Percentiles rank a stretch among this genome's conserved stretches.
phyloP scores from a whole-genome alignment of 2,329 filamentous ascomycete species.

The Furcasterigmium sp. region DNA sequence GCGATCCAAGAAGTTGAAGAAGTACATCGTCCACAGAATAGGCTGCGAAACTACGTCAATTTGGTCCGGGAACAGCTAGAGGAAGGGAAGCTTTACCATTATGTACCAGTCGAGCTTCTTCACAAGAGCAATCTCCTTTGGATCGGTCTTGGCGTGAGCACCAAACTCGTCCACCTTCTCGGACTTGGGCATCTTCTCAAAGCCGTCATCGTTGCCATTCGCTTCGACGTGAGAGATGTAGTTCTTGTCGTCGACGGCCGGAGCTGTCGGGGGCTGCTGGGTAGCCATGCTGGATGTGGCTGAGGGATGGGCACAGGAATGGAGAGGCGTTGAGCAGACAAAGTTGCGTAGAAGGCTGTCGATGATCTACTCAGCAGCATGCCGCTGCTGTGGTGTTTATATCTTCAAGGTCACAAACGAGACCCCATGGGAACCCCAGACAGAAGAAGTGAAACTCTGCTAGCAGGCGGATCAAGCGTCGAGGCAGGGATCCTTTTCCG shows the following conservation, averaged over 20 bases:
- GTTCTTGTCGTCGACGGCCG: constrained; percentile 1
- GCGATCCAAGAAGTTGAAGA: constrained; percentile 19
- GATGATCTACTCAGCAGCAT: too few relatives aligned
- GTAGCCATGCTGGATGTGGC: not conserved
- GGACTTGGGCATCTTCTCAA: constrained; percentile 8
- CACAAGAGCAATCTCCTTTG: constrained; percentile 27
- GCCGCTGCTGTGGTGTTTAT: too few relatives aligned
- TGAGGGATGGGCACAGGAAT: not conserved
- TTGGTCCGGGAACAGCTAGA: not conserved
- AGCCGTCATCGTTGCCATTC: constrained; percentile 5
- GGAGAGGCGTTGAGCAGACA: too few relatives aligned
- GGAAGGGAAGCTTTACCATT: constrained; percentile 12
- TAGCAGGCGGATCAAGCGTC: too few relatives aligned
- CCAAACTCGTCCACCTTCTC: constrained; percentile 29
- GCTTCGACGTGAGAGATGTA: constrained; percentile 1
- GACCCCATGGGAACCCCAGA: too few relatives aligned
- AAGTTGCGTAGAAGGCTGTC: too few relatives aligned
- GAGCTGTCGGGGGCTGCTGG: not conserved
- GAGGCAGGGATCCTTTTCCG: too few relatives aligned
- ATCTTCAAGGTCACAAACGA: too few relatives aligned
- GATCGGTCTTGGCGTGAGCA: constrained; percentile 31
- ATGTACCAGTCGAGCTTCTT: constrained; percentile 28
- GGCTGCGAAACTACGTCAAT: too few relatives aligned
- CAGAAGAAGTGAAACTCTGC: too few relatives aligned
- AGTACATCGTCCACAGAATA: constrained; percentile 16